Evolutionary conservation across 495 filamentous ascomycete species (phyloP).

Genomic region (Lepidopterella palustris): DNA sequence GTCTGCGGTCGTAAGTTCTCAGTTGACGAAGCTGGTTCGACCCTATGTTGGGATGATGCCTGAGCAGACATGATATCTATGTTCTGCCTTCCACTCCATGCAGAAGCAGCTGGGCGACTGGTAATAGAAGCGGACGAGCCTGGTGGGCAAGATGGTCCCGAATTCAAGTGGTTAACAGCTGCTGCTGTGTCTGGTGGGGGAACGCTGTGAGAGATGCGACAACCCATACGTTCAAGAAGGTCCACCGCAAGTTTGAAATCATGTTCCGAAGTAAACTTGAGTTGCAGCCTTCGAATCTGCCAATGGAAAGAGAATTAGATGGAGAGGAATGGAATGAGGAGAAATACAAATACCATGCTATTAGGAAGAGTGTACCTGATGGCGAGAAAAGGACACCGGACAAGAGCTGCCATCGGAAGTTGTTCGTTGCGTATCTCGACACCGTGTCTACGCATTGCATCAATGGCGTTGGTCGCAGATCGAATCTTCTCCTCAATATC

Average conservation of each 20-base stretch:
- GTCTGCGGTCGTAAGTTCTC: background rate
- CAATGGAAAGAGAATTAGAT: background rate
- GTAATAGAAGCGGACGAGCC: background rate
- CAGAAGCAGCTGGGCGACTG: background rate
- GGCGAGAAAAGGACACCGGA: slow-evolving; percentile 20
- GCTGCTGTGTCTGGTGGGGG: background rate
- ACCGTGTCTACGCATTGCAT: slow-evolving; percentile 1
- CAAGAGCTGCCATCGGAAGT: slow-evolving; percentile 25
- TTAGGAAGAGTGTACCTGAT: slow-evolving; percentile 24
- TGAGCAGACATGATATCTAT: background rate
- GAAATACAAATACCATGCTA: slow-evolving; percentile 13
- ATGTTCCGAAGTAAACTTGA: slow-evolving; percentile 37
- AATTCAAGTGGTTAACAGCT: background rate
- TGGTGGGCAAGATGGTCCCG: background rate
- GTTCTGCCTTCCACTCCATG: background rate
- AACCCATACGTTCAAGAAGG: slow-evolving; percentile 32
- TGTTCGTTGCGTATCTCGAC: slow-evolving; percentile 18
- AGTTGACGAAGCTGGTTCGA: background rate
- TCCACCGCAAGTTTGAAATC: slow-evolving; percentile 35
- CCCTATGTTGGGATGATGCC: background rate
- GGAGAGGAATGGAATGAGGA: background rate
- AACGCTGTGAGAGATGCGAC: slow-evolving; percentile 25
- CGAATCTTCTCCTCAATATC: slow-evolving; percentile 15
- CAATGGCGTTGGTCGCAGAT: slow-evolving; percentile 1
- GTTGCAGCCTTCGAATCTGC: slow-evolving; percentile 43